Evolutionary conservation across 805 yeast genomes (phyloP).

Genomic region (Hagleromyces aurorensis): DNA sequence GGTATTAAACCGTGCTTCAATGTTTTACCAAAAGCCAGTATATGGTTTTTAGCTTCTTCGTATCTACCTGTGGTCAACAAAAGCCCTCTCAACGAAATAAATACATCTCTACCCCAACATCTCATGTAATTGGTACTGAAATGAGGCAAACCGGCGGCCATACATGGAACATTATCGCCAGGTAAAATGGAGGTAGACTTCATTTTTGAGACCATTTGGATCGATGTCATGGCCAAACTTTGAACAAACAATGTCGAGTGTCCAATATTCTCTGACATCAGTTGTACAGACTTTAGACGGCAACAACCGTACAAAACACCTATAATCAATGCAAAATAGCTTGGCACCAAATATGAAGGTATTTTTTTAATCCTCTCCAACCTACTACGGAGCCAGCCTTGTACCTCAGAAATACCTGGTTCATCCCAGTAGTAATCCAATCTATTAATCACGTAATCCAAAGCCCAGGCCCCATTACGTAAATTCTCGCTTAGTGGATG

Average conservation of each 20-base stretch:
- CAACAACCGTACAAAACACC: slow-evolving; percentile 82
- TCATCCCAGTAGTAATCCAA: slow-evolving; percentile 44
- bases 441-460: slow-evolving; percentile 64
- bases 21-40: slow-evolving; percentile 80
- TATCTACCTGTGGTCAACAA: slow-evolving; percentile 68
- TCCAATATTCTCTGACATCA: slow-evolving; percentile 48
- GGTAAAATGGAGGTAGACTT: slow-evolving; percentile 72
- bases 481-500: slow-evolving; percentile 78
- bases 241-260: slow-evolving; percentile 67
- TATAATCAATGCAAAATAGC: slow-evolving; percentile 75
- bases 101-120: slow-evolving; percentile 98
- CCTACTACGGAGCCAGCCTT: slow-evolving; percentile 61
- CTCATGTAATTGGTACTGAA: slow-evolving; percentile 88
- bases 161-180: slow-evolving; percentile 49
- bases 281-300: slow-evolving; percentile 53
- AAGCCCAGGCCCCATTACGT: slow-evolving; percentile 82
- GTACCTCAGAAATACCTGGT: slow-evolving; percentile 46
- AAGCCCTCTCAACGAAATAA: slow-evolving; percentile 78
- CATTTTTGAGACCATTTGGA: slow-evolving; percentile 78
- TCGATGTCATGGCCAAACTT: slow-evolving; percentile 67
- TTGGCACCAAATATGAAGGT: slow-evolving; percentile 79
- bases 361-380: slow-evolving; percentile 52
- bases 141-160: slow-evolving; percentile 97
- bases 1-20: slow-evolving; percentile 94
- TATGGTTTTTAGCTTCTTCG: slow-evolving; percentile 74